Evolutionary conservation across 345 rosid species (phyloP), one percentile per base, ranked within the genome.

Genomic region (Erysimum cheiranthoides): DNA sequence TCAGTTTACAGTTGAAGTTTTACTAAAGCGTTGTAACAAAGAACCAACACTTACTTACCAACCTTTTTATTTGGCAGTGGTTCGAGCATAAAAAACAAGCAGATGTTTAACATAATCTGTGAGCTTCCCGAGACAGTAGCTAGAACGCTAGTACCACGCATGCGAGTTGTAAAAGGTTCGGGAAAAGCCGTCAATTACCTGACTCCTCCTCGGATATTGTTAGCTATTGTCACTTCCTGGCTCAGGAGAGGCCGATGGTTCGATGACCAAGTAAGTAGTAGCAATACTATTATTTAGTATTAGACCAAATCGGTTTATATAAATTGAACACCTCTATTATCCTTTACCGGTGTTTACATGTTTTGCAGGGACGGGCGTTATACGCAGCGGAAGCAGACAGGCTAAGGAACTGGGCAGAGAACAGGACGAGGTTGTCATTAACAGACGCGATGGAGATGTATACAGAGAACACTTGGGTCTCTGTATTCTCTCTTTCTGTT

Each of bases 91-190:
- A 62, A 84, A 69, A 94, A 94, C 76, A 90, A 92, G 68, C 95
- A 86, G 69, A 90, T 91, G 96, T 94, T 94, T 59, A 91, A 94
- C 80, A 86, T 94, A 70, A 91, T 94, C 54, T 91, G 96, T 0
- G 98, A 94, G 82, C 96, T 90, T 61, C 97, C 98, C 0, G 97
- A 94, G 82, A 94, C 98, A 21, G 98, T 94, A 5, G 97, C 97
- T 8, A 90, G 97, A 83, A 87, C 93, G 10, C 61, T 94, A 58
- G 98, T 92, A 82, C 97, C 97, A 34, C 79, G 97, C 38, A 90
- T 92, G 96, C 81, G 92, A 38, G 93, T 92, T 14, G 88, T 92
- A 35, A 94, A 90, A 80, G 97, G 95, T 21, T 69, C 92, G 0
- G 97, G 97, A 70, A 91, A 87, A 72, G 89, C 96, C 7, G 79